A percentile compares a stretch with the other conserved stretches of the same genome.
Evolutionary conservation across 202 grass and related monocot species (phyloP).

Genomic region (Schoenoplectus tabernaemontani): DNA sequence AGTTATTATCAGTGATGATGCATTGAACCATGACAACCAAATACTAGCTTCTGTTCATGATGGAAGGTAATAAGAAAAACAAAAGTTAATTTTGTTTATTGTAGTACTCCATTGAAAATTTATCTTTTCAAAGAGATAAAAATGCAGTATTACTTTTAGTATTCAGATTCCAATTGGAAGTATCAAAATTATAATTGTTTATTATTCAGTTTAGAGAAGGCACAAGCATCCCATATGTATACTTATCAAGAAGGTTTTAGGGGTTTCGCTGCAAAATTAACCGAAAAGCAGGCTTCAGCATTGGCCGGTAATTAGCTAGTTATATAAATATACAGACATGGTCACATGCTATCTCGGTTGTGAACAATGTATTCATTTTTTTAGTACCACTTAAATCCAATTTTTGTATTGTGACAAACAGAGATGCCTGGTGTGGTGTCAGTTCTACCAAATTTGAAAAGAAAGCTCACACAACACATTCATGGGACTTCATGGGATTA

Average conservation of each 20-base stretch:
- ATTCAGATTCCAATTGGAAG: neutral
- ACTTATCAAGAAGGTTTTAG: constrained; percentile 46
- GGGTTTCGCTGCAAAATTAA: constrained; percentile 67
- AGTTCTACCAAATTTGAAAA: constrained; percentile 59
- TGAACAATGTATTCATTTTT: neutral
- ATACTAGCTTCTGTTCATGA: constrained; percentile 57
- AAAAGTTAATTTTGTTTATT: neutral
- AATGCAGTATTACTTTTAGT: neutral
- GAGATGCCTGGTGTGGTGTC: constrained; percentile 58
- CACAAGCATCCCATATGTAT: constrained; percentile 48
- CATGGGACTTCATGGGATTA: constrained; percentile 82
- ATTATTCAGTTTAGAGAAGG: constrained; percentile 44
- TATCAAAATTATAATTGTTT: neutral
- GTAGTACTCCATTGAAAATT: neutral
- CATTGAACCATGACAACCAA: constrained; percentile 42
- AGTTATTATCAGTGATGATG: neutral
- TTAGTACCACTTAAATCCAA: neutral
- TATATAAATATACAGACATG: neutral
- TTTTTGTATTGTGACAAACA: constrained; percentile 11
- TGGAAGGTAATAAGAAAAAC: constrained; percentile 38
- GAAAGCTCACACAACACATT: constrained; percentile 59
- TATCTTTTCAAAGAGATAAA: neutral
- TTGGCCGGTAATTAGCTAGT: constrained; percentile 32
- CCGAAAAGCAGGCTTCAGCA: constrained; percentile 39
- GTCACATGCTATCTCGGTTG: neutral